phyloP scores from a whole-genome alignment of 2,329 filamentous ascomycete species.

The Lasiodiplodia sp. region DNA sequence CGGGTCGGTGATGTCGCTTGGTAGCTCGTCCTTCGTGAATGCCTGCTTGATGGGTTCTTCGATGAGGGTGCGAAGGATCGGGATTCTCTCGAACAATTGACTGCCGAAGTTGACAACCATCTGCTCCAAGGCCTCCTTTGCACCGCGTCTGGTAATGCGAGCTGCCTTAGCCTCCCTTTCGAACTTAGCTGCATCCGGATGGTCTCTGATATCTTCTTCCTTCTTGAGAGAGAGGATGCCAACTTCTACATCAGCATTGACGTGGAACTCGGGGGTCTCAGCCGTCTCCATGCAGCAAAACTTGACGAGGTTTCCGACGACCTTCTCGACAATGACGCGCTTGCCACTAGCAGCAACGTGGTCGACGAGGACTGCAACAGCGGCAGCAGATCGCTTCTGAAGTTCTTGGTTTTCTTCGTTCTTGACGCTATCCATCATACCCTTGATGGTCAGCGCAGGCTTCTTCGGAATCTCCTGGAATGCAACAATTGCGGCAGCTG shows the following conservation, averaged over 20 bases:
- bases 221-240: conserved; percentile 93
- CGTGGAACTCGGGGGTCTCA: conserved; percentile 92
- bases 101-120: conserved; percentile 80
- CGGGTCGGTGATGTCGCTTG: conserved; percentile 74
- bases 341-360: conserved; percentile 83
- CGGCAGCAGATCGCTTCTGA: conserved; percentile 83
- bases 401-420: conserved; percentile 89
- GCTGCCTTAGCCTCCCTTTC: conserved; percentile 89
- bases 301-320: conserved; percentile 93
- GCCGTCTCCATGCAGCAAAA: conserved; percentile 98
- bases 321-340: conserved; percentile 88
- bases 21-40: conserved; percentile 73
- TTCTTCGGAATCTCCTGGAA: conserved; percentile 90
- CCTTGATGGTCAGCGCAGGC: conserved; percentile 89
- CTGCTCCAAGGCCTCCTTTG: conserved; percentile 92
- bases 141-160: conserved; percentile 87
- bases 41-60: conserved; percentile 78
- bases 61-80: conserved; percentile 81
- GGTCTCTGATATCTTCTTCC: conserved; percentile 93
- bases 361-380: conserved; percentile 84
- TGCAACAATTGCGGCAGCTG: conserved; percentile 87
- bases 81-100: conserved; percentile 80
- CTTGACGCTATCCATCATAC: conserved; percentile 98
- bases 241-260: conserved; percentile 78
- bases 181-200: conserved; percentile 88